Base-by-base conservation (phyloP, 1,284 basidiomycete species). In the Heterobasidion annosum region DNA sequence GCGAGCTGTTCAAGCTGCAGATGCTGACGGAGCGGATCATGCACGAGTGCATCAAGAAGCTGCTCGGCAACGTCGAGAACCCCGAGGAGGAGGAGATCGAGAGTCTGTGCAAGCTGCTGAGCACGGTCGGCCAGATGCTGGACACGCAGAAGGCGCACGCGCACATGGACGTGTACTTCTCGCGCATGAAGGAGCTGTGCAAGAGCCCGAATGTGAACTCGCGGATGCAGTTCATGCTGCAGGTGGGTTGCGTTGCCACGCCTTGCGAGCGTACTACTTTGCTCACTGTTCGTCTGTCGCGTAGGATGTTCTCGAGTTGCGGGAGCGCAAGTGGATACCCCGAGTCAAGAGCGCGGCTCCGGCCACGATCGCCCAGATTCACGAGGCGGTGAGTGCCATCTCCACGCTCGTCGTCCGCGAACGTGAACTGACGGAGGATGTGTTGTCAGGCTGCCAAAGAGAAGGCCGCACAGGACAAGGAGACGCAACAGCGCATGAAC, bases 81-180 rank as follows among this genome's bases (percentile, higher is more conserved):
- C 95, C 95, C 0, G 93, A 98, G 67, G 96, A 98, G 72, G 96
- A 98, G 72, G 94, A 98, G 67, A 91, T 98, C 62, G 96, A 98
- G 76, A 93, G 88, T 50, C 81, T 98, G 59, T 97, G 93, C 79
- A 93, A 94, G 70, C 80, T 98, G 53, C 72, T 98, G 57, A 82
- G 86, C 45, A 98, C 94, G 7, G 91, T 98, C 56, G 96, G 96
- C 52, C 76, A 78, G 57, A 75, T 82, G 44, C 81, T 97, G 57
- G 95, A 98, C 66, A 83, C 82, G 1, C 69, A 71, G 18, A 93
- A 92, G 75, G 90, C 90, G 46, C 80, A 81, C 51, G 82, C 80
- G 15, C 88, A 93, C 64, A 90, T 98, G 83, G 88, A 93, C 63
- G 85, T 95, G 47, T 97, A 98, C 78, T 97, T 98, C 74, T 76